Evolutionary conservation across 2,329 filamentous ascomycete genomes (phyloP).

Genomic region (Lachnellula occidentalis): DNA sequence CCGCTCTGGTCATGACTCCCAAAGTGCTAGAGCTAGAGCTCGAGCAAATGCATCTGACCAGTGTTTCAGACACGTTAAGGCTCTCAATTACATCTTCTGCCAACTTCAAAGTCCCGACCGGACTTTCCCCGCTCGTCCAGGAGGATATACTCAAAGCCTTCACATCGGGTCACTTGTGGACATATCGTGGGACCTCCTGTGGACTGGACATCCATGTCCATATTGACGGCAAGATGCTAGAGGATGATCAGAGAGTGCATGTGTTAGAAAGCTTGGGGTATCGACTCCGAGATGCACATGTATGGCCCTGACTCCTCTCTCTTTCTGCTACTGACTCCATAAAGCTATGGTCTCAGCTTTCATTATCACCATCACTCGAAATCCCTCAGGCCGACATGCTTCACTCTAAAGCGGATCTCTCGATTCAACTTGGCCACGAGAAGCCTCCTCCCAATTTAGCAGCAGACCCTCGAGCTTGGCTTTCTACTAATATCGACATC

Average conservation of each 20-base stretch:
- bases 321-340: slow-evolving; percentile 4
- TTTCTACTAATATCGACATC: slow-evolving; percentile 14
- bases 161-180: slow-evolving; percentile 23
- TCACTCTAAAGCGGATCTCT: slow-evolving; percentile 5
- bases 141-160: slow-evolving; percentile 11
- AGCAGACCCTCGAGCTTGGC: slow-evolving; percentile 4
- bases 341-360: slow-evolving; percentile 26
- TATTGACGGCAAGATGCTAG: slow-evolving; percentile 15
- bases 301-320: slow-evolving; percentile 4
- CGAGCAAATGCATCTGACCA: slow-evolving; percentile 13
- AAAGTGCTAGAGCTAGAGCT: slow-evolving; percentile 14
- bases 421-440: slow-evolving; percentile 17
- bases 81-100: slow-evolving; percentile 11
- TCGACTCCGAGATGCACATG: slow-evolving; percentile 19
- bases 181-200: slow-evolving; percentile 17
- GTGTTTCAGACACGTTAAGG: slow-evolving; percentile 9
- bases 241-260: neutral
- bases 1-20: slow-evolving; percentile 13
- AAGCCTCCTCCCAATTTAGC: slow-evolving; percentile 1
- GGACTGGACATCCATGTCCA: slow-evolving; percentile 17
- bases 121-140: neutral
- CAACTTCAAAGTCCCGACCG: slow-evolving; percentile 5
- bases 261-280: slow-evolving; percentile 15
- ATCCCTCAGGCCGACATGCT: neutral
- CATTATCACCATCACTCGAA: slow-evolving; percentile 18